Percentiles rank a stretch among this genome's conserved stretches.
These are phyloP conservation scores for Pigoraptor vietnamica DNA, from an alignment of 78 protist species.

Conservation along the genomic window DNA sequence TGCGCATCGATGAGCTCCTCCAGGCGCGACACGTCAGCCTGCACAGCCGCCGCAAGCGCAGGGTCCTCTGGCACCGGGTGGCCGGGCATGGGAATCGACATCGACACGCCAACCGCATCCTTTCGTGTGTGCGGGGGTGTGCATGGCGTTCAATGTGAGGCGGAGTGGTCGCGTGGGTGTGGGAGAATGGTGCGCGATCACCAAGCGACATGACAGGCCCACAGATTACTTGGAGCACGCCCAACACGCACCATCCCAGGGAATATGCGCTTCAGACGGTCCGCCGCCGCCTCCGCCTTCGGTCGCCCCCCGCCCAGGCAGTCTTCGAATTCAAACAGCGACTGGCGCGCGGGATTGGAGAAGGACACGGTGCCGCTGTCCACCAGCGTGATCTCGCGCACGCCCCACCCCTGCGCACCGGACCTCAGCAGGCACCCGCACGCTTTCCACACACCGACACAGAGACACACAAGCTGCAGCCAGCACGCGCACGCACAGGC, in stretches of 20 bases:
- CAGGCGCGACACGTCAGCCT: constrained; percentile 21
- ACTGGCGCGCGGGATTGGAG: constrained; percentile 94
- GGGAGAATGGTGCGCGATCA: background rate
- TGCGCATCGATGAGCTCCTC: constrained; percentile 60
- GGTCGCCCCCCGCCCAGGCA: constrained; percentile 59
- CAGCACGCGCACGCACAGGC: background rate
- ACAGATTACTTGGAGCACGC: background rate
- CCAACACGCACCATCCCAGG: constrained; percentile 25
- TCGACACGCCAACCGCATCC: constrained; percentile 30
- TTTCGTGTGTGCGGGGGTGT: background rate
- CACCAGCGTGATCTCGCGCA: constrained; percentile 86
- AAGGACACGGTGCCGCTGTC: constrained; percentile 85
- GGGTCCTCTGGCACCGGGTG: constrained; percentile 50
- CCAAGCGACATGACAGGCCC: background rate
- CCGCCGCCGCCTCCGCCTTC: constrained; percentile 91
- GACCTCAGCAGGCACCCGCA: background rate
- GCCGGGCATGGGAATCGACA: constrained; percentile 98
- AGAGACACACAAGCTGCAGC: background rate
- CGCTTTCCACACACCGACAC: background rate
- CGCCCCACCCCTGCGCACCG: constrained; percentile 81
- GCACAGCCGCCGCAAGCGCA: background rate
- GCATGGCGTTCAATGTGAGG: no score
- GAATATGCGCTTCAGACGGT: constrained; percentile 37
- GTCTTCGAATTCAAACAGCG: constrained; percentile 73
- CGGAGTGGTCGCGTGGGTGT: background rate